A percentile compares a stretch with the other conserved stretches of the same genome.
Conservation (phyloP, 768 basidiomycete genomes). For the Leucosporidium creatinivorum region DNA sequence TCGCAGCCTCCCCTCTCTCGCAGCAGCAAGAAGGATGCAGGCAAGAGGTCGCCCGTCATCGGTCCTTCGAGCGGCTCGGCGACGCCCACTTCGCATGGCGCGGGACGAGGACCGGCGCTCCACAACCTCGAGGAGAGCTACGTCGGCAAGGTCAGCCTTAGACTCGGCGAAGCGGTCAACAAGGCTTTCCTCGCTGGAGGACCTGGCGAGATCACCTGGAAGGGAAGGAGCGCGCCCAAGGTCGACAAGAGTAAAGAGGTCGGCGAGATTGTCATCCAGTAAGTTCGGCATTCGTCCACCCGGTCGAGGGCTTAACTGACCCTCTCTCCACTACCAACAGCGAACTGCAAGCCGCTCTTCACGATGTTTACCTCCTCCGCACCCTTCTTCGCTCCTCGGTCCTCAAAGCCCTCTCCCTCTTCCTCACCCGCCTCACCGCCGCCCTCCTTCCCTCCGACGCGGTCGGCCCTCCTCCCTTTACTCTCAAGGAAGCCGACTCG, state of each 20-base stretch:
- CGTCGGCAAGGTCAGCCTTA: slow-evolving; percentile 28
- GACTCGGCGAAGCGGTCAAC: slow-evolving; percentile 34
- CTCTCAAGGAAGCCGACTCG: slow-evolving; percentile 27
- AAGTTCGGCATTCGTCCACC: background rate
- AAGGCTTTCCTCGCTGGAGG: slow-evolving; percentile 21
- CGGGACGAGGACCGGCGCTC: slow-evolving; percentile 1
- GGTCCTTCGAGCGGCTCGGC: background rate
- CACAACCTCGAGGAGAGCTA: slow-evolving; percentile 31
- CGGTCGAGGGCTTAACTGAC: background rate
- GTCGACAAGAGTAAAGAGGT: slow-evolving; percentile 19
- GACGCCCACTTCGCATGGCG: background rate
- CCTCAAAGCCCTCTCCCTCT: slow-evolving; percentile 36
- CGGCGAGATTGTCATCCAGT: slow-evolving; percentile 31
- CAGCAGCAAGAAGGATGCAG: too few species aligned
- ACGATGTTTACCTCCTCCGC: slow-evolving; percentile 37
- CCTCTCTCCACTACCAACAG: slow-evolving; percentile 4
- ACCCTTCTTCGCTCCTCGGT: slow-evolving; percentile 36
- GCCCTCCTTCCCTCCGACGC: slow-evolving; percentile 19
- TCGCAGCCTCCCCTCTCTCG: slow-evolving; percentile 18
- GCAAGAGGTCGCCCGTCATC: background rate
- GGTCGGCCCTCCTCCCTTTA: slow-evolving; percentile 7
- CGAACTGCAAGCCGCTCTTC: slow-evolving; percentile 31
- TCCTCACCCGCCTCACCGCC: slow-evolving; percentile 35
- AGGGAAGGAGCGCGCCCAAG: slow-evolving; percentile 27
- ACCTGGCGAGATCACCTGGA: slow-evolving; percentile 3